Evolutionary conservation across 768 basidiomycete species (phyloP), one percentile per base, ranked within the genome.

Genomic region (Leccinum incarnatum): DNA sequence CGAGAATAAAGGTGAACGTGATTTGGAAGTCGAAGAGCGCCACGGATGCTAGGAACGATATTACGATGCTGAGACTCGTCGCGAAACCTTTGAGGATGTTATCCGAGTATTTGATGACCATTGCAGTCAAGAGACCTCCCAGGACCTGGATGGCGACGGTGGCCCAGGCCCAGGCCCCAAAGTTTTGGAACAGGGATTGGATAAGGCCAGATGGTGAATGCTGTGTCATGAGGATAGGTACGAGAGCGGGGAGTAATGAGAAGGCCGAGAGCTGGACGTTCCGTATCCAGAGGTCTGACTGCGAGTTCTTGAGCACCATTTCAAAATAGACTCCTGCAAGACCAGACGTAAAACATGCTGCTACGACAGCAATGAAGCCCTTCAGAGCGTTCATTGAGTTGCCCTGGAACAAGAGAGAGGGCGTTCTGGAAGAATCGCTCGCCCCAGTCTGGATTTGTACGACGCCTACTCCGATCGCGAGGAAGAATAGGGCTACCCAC

Each of bases 301-400:
- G 87, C 3, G 91, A 90, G 65, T 89, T 88, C 77, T 96, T 98
- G 63, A 95, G 79, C 36, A 95, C 94, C 90, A 96, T 95, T 77
- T 98, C 96, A 65, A 98, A 98, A 76, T 98, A 98, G 27, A 98
- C 95, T 6, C 95, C 95, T 0, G 95, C 95, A 48, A 98, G 84
- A 25, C 96, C 96, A 0, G 94, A 96, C 0, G 95, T 97, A 71
- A 96, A 86, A 77, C 96, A 98, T 0, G 96, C 95, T 14, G 88
- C 84, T 7, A 85, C 81, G 53, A 98, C 95, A 1, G 96, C 96
- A 51, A 90, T 69, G 75, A 98, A 95, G 0, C 96, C 96, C 61
- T 85, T 93, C 60, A 89, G 70, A 9, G 88, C 85, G 61, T 87
- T 82, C 93, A 97, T 95, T 36, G 81, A 77, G 63, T 85, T 81